Evolutionary conservation across 179 eudicot species (phyloP).

Genomic region (Drosera spatulata): DNA sequence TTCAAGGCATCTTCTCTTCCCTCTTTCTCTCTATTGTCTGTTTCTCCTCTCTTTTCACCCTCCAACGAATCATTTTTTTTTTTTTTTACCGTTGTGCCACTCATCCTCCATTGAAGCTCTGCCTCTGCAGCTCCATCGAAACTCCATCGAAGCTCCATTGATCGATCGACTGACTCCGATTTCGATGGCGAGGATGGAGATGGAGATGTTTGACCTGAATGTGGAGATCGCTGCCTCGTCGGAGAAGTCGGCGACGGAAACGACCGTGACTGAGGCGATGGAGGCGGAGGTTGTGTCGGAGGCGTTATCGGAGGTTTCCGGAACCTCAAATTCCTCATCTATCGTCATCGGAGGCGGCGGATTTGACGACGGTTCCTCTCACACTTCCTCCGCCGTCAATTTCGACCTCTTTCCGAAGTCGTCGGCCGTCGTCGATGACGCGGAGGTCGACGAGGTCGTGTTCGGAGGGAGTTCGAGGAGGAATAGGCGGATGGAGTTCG

Average conservation of each 20-base stretch:
- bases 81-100: not conserved
- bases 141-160: too few species aligned
- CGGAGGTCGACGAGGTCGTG: not conserved
- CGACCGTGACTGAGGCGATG: not conserved
- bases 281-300: slow-evolving; percentile 5
- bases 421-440: not conserved
- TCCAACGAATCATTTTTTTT: not conserved
- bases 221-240: too few species aligned
- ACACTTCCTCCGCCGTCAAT: slow-evolving; percentile 4
- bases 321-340: slow-evolving; percentile 25
- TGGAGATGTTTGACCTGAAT: too few species aligned
- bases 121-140: too few species aligned
- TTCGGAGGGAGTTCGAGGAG: too few species aligned
- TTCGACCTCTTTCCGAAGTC: slow-evolving; percentile 5
- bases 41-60: not conserved
- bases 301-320: slow-evolving; percentile 12
- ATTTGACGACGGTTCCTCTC: slow-evolving; percentile 6
- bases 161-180: too few species aligned
- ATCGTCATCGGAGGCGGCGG: slow-evolving; percentile 14
- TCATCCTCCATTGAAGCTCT: not conserved
- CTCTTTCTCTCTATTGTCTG: slow-evolving; percentile 6
- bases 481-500: slow-evolving; percentile 3
- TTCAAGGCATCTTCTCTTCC: not conserved
- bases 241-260: not conserved
- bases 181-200: too few species aligned